Conservation (phyloP, 306 rosid species). For the Cicer bijugum region DNA sequence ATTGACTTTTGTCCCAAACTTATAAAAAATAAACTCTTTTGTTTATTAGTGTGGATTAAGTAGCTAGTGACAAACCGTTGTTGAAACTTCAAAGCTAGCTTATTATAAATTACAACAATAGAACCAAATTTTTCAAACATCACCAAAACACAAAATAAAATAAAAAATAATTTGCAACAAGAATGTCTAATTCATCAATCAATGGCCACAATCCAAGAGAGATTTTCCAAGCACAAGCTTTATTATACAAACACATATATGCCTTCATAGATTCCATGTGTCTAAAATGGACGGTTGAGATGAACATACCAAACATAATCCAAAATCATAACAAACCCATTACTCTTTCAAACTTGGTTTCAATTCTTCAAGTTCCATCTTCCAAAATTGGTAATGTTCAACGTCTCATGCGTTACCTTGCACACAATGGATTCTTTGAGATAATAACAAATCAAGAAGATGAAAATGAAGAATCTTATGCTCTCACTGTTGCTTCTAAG, state of each 20-base stretch:
- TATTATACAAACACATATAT: slow-evolving; percentile 29
- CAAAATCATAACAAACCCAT: slow-evolving; percentile 52
- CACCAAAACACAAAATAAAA: not conserved
- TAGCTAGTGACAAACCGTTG: too few species aligned
- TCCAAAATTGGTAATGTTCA: slow-evolving; percentile 28
- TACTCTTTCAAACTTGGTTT: slow-evolving; percentile 46
- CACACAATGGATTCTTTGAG: slow-evolving; percentile 48
- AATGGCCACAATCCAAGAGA: slow-evolving; percentile 35
- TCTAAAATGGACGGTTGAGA: slow-evolving; percentile 47
- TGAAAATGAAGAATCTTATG: slow-evolving; percentile 43
- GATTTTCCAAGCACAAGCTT: slow-evolving; percentile 38
- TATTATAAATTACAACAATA: too few species aligned
- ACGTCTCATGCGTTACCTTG: slow-evolving; percentile 51
- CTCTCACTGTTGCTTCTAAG: slow-evolving; percentile 44
- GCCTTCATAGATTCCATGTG: not conserved
- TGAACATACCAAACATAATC: slow-evolving; percentile 42
- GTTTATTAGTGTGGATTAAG: too few species aligned
- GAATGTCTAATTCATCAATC: not conserved
- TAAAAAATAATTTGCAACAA: too few species aligned
- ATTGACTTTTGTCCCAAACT: too few species aligned
- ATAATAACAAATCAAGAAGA: slow-evolving; percentile 11
- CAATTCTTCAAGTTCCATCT: slow-evolving; percentile 48
- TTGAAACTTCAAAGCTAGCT: too few species aligned
- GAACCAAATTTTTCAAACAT: not conserved
- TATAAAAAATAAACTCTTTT: too few species aligned